Evolutionary conservation across 805 yeast species (phyloP).

Genomic region (Saccharomycopsis oosterbeekiorum): DNA sequence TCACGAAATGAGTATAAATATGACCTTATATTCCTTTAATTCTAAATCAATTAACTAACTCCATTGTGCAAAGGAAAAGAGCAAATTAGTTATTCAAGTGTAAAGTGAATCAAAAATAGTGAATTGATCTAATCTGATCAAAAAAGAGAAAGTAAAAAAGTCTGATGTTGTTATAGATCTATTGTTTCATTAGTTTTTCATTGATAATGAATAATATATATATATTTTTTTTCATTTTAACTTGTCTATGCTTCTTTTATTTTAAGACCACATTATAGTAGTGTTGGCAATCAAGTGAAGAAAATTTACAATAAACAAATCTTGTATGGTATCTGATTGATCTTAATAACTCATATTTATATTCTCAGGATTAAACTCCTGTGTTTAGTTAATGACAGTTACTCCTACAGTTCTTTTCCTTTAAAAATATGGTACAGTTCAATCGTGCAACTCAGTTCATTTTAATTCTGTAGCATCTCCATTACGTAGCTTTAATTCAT

Average conservation of each 20-base stretch:
- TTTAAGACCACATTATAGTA: slow-evolving; percentile 38
- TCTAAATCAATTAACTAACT: no score
- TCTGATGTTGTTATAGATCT: no score
- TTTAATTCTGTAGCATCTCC: no score
- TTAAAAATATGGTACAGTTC: slow-evolving; percentile 5
- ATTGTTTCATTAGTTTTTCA: slow-evolving; percentile 18
- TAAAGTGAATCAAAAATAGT: no score
- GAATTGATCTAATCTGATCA: no score
- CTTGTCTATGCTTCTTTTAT: not conserved
- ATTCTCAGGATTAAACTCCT: slow-evolving; percentile 1
- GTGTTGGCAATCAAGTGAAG: slow-evolving; percentile 26
- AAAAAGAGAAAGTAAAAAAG: no score
- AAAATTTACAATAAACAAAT: slow-evolving; percentile 39
- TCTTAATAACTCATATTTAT: not conserved
- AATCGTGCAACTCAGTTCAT: not conserved
- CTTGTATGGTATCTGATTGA: slow-evolving; percentile 33
- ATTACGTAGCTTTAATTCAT: no score
- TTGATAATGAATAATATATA: not conserved
- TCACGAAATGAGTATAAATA: no score
- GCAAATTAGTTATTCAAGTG: no score
- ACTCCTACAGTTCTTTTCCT: not conserved
- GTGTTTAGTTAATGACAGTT: not conserved
- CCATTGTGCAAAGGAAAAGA: no score
- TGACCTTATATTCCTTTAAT: no score
- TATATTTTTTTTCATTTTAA: not conserved